Conservation (phyloP, 148 eudicot genomes). For the Rhododendron ovatum region DNA sequence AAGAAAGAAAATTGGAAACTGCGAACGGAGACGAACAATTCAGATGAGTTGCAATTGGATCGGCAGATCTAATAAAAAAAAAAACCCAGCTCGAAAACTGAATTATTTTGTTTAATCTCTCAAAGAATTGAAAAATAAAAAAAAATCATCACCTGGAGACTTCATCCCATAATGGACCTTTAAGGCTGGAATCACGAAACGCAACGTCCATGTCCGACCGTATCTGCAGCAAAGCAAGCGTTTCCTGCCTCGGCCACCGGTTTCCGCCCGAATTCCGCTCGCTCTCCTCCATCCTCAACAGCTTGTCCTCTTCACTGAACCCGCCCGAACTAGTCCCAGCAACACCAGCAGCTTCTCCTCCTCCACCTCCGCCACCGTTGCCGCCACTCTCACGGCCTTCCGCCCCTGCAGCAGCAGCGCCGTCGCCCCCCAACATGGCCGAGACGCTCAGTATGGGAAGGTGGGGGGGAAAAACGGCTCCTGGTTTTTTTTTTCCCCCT, state of each 20-base stretch:
- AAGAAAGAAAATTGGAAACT: neutral
- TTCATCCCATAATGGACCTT: constrained; percentile 95
- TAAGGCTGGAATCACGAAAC: constrained; percentile 86
- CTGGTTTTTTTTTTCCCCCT: neutral
- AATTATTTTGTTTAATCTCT: neutral
- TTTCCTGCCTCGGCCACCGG: constrained; percentile 96
- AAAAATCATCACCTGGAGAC: constrained; percentile 63
- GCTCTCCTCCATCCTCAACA: constrained; percentile 23
- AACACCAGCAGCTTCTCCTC: constrained; percentile 11
- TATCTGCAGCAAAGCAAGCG: constrained; percentile 71
- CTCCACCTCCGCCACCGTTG: constrained; percentile 15
- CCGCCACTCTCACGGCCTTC: constrained; percentile 5
- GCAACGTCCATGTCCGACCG: constrained; percentile 86
- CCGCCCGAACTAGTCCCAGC: constrained; percentile 22
- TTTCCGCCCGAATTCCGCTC: constrained; percentile 56
- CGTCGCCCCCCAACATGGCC: constrained; percentile 32
- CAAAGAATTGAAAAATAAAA: neutral
- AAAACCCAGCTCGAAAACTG: neutral
- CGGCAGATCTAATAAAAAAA: constrained; percentile 2
- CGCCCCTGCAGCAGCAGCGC: neutral
- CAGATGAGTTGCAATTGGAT: constrained; percentile 3
- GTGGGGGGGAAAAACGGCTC: neutral
- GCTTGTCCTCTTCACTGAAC: constrained; percentile 18
- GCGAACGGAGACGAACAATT: neutral
- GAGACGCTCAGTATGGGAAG: constrained; percentile 43